phyloP scores from a whole-genome alignment of 345 rosid species.

The Salix koriyanagi region DNA sequence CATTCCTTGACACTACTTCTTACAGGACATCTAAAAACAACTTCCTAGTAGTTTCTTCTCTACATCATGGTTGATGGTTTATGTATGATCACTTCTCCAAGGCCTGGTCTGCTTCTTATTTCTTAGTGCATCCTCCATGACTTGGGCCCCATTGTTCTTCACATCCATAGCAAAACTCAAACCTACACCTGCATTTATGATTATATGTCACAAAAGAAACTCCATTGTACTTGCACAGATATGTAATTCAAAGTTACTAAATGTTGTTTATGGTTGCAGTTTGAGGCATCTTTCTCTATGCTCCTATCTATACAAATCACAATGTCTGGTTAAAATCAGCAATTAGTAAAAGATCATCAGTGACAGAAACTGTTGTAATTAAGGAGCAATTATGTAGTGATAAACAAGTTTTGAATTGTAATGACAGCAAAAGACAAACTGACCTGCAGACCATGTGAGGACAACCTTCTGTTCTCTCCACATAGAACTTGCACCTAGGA shows the following conservation, averaged over 20 bases:
- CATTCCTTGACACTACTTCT: not conserved
- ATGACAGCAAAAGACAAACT: not conserved
- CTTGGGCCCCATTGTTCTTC: slow-evolving; percentile 20
- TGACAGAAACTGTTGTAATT: not conserved
- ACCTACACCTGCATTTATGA: slow-evolving; percentile 36
- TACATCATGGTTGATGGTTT: not conserved
- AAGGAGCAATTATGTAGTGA: no score
- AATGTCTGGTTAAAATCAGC: not conserved
- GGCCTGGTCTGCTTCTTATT: not conserved
- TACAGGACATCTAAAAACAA: not conserved
- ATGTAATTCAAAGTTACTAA: not conserved
- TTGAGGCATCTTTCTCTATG: not conserved
- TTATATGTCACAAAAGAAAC: not conserved
- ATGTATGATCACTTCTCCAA: not conserved
- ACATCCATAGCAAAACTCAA: slow-evolving; percentile 47
- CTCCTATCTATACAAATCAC: no score
- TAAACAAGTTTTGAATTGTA: no score
- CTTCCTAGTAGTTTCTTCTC: not conserved
- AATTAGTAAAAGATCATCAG: not conserved
- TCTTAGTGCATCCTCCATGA: slow-evolving; percentile 35
- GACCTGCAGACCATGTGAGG: slow-evolving; percentile 29
- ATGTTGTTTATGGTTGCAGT: not conserved
- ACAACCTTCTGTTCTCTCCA: slow-evolving; percentile 28
- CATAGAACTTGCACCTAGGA: slow-evolving; percentile 20
- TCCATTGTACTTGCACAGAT: not conserved